phyloP scores from a whole-genome alignment of 163 green algal species.

The Volvox carteri region DNA sequence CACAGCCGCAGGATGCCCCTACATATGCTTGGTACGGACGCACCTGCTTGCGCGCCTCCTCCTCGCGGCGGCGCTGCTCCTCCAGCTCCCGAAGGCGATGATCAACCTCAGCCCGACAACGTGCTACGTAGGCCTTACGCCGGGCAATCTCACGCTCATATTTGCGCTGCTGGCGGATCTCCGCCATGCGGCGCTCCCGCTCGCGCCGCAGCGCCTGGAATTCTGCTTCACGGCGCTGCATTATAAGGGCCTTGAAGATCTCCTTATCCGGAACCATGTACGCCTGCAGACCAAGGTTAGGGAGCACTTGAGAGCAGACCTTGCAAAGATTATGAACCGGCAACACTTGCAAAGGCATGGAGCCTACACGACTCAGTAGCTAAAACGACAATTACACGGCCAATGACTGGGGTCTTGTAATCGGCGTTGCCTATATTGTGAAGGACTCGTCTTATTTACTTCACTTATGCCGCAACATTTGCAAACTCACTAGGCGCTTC shows the following conservation, averaged over 20 bases:
- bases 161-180: conserved; percentile 69
- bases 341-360: too few species aligned
- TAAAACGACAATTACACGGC: too few species aligned
- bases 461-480: too few species aligned
- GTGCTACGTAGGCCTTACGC: conserved; percentile 84
- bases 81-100: conserved; percentile 60
- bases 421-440: too few species aligned
- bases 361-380: too few species aligned
- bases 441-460: too few species aligned
- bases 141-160: conserved; percentile 76
- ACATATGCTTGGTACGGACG: too few species aligned
- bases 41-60: conserved; percentile 63
- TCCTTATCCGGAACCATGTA: conserved; percentile 62
- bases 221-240: conserved; percentile 87
- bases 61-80: conserved; percentile 63
- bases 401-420: too few species aligned
- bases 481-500: conserved; percentile 78
- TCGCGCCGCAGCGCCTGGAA: conserved; percentile 86
- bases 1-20: too few species aligned
- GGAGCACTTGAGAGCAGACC: too few species aligned
- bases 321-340: too few species aligned
- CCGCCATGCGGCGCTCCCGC: conserved; percentile 76
- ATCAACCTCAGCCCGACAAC: conserved; percentile 80
- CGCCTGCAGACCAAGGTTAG: background rate
- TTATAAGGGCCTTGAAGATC: conserved; percentile 72